Evolutionary conservation across 805 yeast species (phyloP).

Genomic region (Wickerhamomyces chaumierensis): DNA sequence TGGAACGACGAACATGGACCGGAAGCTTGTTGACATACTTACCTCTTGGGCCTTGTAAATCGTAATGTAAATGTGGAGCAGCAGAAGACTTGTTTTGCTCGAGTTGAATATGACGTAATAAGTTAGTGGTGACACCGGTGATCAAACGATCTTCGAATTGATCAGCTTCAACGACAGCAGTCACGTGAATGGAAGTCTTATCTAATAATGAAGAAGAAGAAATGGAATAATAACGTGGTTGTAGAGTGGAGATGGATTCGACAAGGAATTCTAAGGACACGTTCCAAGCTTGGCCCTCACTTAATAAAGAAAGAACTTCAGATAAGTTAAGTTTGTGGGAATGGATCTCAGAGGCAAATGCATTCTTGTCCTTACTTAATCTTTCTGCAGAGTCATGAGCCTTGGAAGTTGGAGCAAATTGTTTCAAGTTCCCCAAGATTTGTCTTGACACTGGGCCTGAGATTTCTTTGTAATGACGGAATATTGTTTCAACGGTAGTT

Average conservation of each 20-base stretch:
- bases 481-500: slow-evolving; percentile 78
- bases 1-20: slow-evolving; percentile 87
- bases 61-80: slow-evolving; percentile 45
- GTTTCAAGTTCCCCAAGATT: slow-evolving; percentile 56
- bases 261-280: slow-evolving; percentile 80
- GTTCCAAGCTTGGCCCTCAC: slow-evolving; percentile 60
- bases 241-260: slow-evolving; percentile 72
- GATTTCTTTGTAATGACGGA: slow-evolving; percentile 82
- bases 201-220: slow-evolving; percentile 80
- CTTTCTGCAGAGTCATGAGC: slow-evolving; percentile 26
- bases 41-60: slow-evolving; percentile 80
- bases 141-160: slow-evolving; percentile 19
- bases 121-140: slow-evolving; percentile 82
- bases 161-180: slow-evolving; percentile 77
- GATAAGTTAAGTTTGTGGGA: slow-evolving; percentile 58
- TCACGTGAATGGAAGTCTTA: slow-evolving; percentile 65
- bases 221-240: slow-evolving; percentile 93
- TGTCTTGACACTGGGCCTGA: slow-evolving; percentile 92
- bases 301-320: slow-evolving; percentile 53
- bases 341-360: slow-evolving; percentile 57
- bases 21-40: slow-evolving; percentile 47
- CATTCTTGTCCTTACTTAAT: slow-evolving; percentile 57
- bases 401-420: slow-evolving; percentile 67
- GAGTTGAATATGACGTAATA: slow-evolving; percentile 61
- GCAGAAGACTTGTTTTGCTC: slow-evolving; percentile 37